Evolutionary conservation across 768 basidiomycete genomes (phyloP).

Genomic region (Filobasidium wieringae): DNA sequence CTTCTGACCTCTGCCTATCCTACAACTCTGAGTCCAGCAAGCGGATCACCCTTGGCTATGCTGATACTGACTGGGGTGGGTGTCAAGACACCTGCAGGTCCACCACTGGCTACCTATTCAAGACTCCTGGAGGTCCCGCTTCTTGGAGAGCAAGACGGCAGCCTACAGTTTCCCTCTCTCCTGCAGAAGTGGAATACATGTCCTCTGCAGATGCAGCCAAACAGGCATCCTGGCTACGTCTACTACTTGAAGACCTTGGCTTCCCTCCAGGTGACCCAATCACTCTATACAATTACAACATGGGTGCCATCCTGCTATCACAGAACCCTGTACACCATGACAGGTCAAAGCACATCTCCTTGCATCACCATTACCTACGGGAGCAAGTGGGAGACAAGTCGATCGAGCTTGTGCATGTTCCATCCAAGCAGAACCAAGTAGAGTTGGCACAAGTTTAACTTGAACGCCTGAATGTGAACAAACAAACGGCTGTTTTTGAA

Average conservation of each 20-base stretch:
- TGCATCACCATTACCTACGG: too few species aligned
- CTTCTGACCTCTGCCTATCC: constrained; percentile 10
- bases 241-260: neutral
- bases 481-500: too few species aligned
- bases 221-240: constrained; percentile 7
- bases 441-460: too few species aligned
- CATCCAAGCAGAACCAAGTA: too few species aligned
- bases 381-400: too few species aligned
- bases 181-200: constrained; percentile 45
- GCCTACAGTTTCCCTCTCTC: constrained; percentile 41
- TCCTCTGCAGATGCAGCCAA: constrained; percentile 36
- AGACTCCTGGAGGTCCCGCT: constrained; percentile 33
- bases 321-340: too few species aligned
- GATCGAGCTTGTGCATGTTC: too few species aligned
- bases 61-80: constrained; percentile 34
- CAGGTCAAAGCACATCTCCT: too few species aligned
- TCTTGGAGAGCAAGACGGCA: constrained; percentile 42
- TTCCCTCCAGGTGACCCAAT: neutral
- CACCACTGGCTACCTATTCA: constrained; percentile 38
- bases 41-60: constrained; percentile 9
- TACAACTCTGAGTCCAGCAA: constrained; percentile 2
- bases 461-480: too few species aligned
- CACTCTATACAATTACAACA: neutral
- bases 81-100: constrained; percentile 24
- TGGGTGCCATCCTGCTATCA: neutral